phyloP scores from a whole-genome alignment of 2,329 filamentous ascomycete genomes.

The Penicillium sp. region DNA sequence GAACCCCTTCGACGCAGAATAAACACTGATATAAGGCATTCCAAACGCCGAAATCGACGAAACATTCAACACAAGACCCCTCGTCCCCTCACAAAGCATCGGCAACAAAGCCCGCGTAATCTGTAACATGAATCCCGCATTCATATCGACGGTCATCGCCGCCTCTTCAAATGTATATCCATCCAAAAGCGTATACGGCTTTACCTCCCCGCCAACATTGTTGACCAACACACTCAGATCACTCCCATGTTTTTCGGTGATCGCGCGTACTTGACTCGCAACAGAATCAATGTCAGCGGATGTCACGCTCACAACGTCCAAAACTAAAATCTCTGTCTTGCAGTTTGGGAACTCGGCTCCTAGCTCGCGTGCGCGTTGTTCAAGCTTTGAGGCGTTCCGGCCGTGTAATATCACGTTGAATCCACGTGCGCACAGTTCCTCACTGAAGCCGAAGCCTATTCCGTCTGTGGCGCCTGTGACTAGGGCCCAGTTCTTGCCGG shows the following conservation, averaged over 20 bases:
- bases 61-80: constrained; percentile 54
- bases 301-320: constrained; percentile 42
- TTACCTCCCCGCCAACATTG: constrained; percentile 53
- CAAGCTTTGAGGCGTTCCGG: constrained; percentile 53
- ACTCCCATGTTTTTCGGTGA: constrained; percentile 37
- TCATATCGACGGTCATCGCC: constrained; percentile 48
- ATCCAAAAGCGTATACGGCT: constrained; percentile 38
- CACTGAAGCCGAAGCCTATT: constrained; percentile 54
- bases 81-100: constrained; percentile 40
- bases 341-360: constrained; percentile 40
- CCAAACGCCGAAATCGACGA: constrained; percentile 50
- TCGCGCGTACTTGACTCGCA: constrained; percentile 22
- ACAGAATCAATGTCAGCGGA: constrained; percentile 25
- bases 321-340: constrained; percentile 44
- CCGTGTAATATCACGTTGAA: constrained; percentile 62
- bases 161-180: constrained; percentile 40
- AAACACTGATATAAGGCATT: constrained; percentile 50
- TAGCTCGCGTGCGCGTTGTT: constrained; percentile 43
- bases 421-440: constrained; percentile 53
- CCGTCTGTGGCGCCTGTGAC: constrained; percentile 57
- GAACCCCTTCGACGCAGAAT: constrained; percentile 51
- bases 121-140: constrained; percentile 53
- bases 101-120: constrained; percentile 52
- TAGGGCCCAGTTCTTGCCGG: constrained; percentile 20
- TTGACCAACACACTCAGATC: constrained; percentile 57